These are phyloP conservation scores for Rhizopogon roseolus DNA, from an alignment of 768 basidiomycete genomes.

Conservation along the genomic window DNA sequence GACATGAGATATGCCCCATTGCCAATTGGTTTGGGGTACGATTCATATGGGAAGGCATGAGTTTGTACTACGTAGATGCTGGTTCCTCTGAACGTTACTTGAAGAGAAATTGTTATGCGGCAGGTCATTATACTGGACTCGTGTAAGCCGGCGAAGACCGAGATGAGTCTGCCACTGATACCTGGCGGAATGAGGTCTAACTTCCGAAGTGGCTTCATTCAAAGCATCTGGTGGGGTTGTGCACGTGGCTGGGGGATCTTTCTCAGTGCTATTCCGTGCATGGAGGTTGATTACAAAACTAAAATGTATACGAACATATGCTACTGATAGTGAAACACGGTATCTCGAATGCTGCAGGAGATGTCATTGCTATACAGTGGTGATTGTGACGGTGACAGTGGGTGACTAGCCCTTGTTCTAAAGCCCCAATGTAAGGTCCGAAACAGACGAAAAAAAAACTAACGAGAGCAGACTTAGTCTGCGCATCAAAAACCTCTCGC, in stretches of 20 bases:
- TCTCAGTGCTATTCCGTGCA: background rate
- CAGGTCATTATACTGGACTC: too few relatives aligned
- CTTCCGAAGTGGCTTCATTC: too few relatives aligned
- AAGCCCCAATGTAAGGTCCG: background rate
- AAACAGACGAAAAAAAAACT: background rate
- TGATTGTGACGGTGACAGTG: background rate
- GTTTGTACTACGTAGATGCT: too few relatives aligned
- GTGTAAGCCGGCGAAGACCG: too few relatives aligned
- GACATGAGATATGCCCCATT: too few relatives aligned
- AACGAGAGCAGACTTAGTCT: background rate
- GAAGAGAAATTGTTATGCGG: too few relatives aligned
- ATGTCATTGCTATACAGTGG: slow-evolving; percentile 1
- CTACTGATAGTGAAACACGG: background rate
- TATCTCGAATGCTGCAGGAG: background rate
- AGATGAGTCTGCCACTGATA: too few relatives aligned
- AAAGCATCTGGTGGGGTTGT: too few relatives aligned
- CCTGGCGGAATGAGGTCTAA: too few relatives aligned
- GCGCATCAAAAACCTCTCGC: background rate
- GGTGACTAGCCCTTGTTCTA: background rate
- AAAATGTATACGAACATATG: background rate
- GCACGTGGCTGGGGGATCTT: background rate
- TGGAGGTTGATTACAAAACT: background rate
- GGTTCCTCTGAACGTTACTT: too few relatives aligned
- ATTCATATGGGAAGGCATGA: too few relatives aligned
- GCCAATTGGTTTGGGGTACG: too few relatives aligned